Percentiles rank a stretch among this genome's conserved stretches.
Conservation (phyloP, 108 stramenopile genomes). For the Cyclotella baltica region DNA sequence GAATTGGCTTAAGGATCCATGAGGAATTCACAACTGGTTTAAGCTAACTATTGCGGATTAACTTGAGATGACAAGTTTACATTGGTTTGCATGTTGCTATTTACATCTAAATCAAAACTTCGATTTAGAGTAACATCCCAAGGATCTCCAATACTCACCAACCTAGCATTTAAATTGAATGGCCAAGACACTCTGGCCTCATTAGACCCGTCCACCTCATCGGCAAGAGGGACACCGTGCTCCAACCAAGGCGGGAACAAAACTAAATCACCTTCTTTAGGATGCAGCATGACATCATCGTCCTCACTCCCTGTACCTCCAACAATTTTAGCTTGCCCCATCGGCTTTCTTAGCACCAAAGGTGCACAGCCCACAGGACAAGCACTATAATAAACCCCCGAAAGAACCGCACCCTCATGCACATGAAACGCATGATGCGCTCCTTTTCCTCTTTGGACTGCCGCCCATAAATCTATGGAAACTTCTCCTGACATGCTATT, state of each 20-base stretch:
- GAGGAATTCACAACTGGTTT: too few relatives aligned
- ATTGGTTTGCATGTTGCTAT: background rate
- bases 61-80: background rate
- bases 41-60: too few relatives aligned
- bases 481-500: constrained; percentile 7
- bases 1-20: too few relatives aligned
- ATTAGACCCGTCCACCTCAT: background rate
- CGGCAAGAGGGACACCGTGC: constrained; percentile 25
- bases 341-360: constrained; percentile 19
- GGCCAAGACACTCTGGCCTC: constrained; percentile 34
- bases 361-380: constrained; percentile 37
- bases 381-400: constrained; percentile 34
- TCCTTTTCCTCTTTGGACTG: constrained; percentile 29
- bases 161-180: constrained; percentile 34
- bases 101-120: background rate
- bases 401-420: constrained; percentile 34
- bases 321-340: background rate
- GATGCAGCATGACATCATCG: constrained; percentile 24
- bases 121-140: constrained; percentile 24
- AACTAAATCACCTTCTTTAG: constrained; percentile 30
- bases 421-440: constrained; percentile 36
- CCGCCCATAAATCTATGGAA: constrained; percentile 39
- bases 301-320: background rate
- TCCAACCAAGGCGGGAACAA: constrained; percentile 31
- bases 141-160: constrained; percentile 27